phyloP scores from a whole-genome alignment of 75 land plant genomes.

The Adiantum capillusveneris region DNA sequence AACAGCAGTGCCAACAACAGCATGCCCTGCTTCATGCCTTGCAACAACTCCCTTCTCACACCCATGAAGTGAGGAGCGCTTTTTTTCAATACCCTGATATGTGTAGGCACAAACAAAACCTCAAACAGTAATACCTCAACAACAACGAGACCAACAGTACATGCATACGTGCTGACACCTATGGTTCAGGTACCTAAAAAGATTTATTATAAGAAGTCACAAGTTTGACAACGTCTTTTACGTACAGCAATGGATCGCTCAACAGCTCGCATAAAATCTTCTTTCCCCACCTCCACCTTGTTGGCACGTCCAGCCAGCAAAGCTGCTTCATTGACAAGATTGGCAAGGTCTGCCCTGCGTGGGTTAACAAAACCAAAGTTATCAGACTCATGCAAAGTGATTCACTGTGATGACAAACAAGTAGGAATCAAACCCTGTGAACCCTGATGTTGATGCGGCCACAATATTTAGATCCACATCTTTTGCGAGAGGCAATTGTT shows the following conservation, averaged over 20 bases:
- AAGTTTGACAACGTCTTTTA: not conserved
- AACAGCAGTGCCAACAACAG: slow-evolving; percentile 97
- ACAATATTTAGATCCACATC: slow-evolving; percentile 70
- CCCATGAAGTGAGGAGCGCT: slow-evolving; percentile 75
- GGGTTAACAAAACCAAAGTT: too few species aligned
- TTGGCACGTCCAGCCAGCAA: slow-evolving; percentile 83
- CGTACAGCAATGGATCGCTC: slow-evolving; percentile 91
- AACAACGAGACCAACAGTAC: not conserved
- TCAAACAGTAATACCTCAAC: not conserved
- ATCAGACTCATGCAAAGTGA: too few species aligned
- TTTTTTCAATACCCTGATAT: slow-evolving; percentile 92
- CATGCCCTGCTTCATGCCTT: slow-evolving; percentile 99
- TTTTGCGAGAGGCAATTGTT: slow-evolving; percentile 72
- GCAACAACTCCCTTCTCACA: slow-evolving; percentile 96
- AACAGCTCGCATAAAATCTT: slow-evolving; percentile 83
- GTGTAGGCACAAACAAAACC: not conserved
- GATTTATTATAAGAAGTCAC: too few species aligned
- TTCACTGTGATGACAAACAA: too few species aligned
- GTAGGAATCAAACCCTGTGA: slow-evolving; percentile 70
- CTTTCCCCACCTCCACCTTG: slow-evolving; percentile 72
- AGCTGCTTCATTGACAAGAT: slow-evolving; percentile 97
- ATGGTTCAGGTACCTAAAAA: too few species aligned
- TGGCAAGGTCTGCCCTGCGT: slow-evolving; percentile 98
- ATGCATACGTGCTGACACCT: too few species aligned
- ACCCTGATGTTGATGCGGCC: slow-evolving; percentile 93